Conservation (phyloP, 2,329 filamentous ascomycete species). For the Phoma herbarum region DNA sequence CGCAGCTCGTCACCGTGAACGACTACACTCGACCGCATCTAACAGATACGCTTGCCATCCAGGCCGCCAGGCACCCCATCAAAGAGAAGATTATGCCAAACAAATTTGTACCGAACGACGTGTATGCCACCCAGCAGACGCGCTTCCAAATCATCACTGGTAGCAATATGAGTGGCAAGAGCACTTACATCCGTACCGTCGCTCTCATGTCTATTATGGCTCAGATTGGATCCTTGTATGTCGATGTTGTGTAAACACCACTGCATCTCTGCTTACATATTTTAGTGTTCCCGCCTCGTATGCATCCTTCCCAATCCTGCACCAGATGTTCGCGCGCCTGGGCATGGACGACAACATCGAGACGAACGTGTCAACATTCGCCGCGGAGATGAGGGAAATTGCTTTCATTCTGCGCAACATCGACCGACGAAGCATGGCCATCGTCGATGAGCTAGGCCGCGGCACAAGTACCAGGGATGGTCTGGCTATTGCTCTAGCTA, state of each 20-base stretch:
- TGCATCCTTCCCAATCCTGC: slow-evolving; percentile 80
- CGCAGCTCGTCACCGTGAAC: slow-evolving; percentile 71
- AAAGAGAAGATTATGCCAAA: slow-evolving; percentile 74
- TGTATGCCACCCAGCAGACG: slow-evolving; percentile 80
- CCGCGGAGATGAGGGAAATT: slow-evolving; percentile 94
- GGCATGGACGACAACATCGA: slow-evolving; percentile 89
- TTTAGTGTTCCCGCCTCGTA: slow-evolving; percentile 77
- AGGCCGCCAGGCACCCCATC: slow-evolving; percentile 79
- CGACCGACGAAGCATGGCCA: slow-evolving; percentile 76
- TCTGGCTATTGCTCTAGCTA: slow-evolving; percentile 85
- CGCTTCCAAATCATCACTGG: slow-evolving; percentile 94
- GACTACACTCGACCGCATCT: slow-evolving; percentile 74
- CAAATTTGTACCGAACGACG: slow-evolving; percentile 86
- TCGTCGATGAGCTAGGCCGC: slow-evolving; percentile 91
- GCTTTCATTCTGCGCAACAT: slow-evolving; percentile 91
- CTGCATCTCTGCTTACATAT: slow-evolving; percentile 17
- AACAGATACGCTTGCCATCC: slow-evolving; percentile 73
- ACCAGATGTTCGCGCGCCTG: slow-evolving; percentile 86
- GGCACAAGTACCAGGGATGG: slow-evolving; percentile 91
- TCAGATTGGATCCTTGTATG: slow-evolving; percentile 81
- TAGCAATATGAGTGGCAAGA: slow-evolving; percentile 97
- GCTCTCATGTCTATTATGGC: slow-evolving; percentile 91
- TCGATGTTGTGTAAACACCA: background rate
- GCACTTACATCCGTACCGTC: slow-evolving; percentile 88
- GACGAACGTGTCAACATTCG: slow-evolving; percentile 91